Base-by-base conservation (phyloP, 768 basidiomycete species). In the Boletus patriciae region DNA sequence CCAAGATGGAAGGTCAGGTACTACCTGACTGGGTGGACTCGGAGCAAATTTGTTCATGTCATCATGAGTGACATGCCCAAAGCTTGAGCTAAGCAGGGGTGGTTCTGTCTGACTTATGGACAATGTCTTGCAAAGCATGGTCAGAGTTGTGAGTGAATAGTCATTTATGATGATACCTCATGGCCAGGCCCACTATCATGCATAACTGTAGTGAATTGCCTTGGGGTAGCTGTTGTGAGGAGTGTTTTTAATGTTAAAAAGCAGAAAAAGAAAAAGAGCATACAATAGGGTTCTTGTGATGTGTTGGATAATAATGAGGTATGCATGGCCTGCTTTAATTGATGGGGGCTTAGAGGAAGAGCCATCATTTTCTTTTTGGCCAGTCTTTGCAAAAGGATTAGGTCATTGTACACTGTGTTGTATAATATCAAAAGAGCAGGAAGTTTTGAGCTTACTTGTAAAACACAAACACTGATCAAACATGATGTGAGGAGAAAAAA, bases 1-100 rank as follows among this genome's bases (percentile, higher is more conserved):
- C 66, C 66, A 68, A 6, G 68, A 52, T 37, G 67, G 68, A 45
- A 67, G 59, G 38, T 70, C 68, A 60, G 18, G 11, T 43, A 9
- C 12, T 29, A 3, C n/a, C 13, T 25, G 56, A 45, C 34, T 56
- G 19, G 54, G 23, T 34, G 46, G 13, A n/a, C n/a, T n/a, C n/a
- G n/a, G n/a, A 43, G 23, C 7, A 46, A 31, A 16, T 6, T 38
- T 38, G 31, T 42, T 33, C 23, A 33, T 23, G 36, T 40, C 37
- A 29, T 45, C 23, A 53, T 19, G 46, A 31, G 4, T 48, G 19
- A 21, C 29, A 46, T 65, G 38, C 21, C 23, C 54, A 27, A 16
- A n/a, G n/a, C 45, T 27, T 23, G 66, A 34, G n/a, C 31, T 2
- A 7, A 48, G 50, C 13, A 54, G 4, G 18, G 44, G 38, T 46